A percentile compares a stretch with the other conserved stretches of the same genome.
Conservation (phyloP, 306 rosid genomes). For the Biancaea sappan region DNA sequence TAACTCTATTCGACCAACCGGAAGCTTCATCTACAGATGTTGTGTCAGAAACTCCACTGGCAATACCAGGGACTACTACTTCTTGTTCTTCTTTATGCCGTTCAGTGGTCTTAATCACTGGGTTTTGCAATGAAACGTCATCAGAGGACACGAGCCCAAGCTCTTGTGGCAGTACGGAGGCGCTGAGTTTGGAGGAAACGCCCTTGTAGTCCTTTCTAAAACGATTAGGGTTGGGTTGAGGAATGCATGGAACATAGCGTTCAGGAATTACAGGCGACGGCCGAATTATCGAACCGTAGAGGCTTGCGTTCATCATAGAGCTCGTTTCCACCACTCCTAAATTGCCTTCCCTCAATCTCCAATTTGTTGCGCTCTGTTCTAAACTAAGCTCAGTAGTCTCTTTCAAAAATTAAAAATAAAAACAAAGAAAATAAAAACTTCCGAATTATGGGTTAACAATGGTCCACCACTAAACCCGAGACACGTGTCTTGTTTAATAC, state of each 20-base stretch:
- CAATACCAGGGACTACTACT: background rate
- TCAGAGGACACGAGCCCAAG: conserved; percentile 24
- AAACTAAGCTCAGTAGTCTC: no score
- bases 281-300: conserved; percentile 37
- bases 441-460: background rate
- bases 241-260: conserved; percentile 27
- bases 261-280: conserved; percentile 39
- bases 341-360: background rate
- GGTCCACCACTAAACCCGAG: background rate
- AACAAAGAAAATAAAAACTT: background rate
- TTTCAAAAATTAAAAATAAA: no score
- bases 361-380: background rate
- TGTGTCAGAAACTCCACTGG: conserved; percentile 31
- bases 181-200: background rate
- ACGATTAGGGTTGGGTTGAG: conserved; percentile 38
- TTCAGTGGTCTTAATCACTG: background rate
- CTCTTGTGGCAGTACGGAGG: conserved; percentile 39
- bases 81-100: conserved; percentile 18
- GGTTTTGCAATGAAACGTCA: conserved; percentile 30
- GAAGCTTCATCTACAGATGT: conserved; percentile 31
- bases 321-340: background rate
- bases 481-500: background rate
- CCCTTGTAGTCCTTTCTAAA: background rate
- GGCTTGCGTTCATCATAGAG: conserved; percentile 48
- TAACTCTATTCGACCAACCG: conserved; percentile 36